Percentiles rank a stretch among this genome's conserved stretches.
These are phyloP conservation scores for Mycena galopus DNA, from an alignment of 768 basidiomycete species.

Conservation along the genomic window DNA sequence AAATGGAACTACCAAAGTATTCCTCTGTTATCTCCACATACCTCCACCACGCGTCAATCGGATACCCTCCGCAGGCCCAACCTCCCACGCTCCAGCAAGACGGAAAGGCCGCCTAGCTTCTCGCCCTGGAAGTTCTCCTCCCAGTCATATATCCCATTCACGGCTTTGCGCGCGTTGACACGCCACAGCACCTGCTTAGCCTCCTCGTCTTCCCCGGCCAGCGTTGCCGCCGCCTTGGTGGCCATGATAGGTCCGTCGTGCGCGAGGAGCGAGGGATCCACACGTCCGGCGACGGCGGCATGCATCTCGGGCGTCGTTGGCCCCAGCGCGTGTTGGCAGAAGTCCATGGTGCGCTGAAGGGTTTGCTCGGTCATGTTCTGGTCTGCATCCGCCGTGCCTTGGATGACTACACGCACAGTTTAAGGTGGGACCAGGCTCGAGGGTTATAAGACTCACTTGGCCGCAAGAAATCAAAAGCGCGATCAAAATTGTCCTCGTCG, in stretches of 20 bases:
- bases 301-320: conserved; percentile 16
- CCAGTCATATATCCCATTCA: conserved; percentile 13
- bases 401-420: neutral
- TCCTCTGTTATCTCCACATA: too few species aligned
- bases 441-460: conserved; percentile 36
- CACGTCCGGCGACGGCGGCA: neutral
- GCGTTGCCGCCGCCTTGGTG: neutral
- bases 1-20: too few species aligned
- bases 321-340: conserved; percentile 7
- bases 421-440: too few species aligned
- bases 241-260: neutral
- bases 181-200: conserved; percentile 8
- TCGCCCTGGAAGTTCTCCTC: conserved; percentile 4
- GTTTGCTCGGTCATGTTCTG: neutral
- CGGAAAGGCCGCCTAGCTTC: neutral
- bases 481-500: conserved; percentile 62
- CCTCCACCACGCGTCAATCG: too few species aligned
- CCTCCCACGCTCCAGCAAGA: neutral
- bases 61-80: neutral
- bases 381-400: conserved; percentile 14
- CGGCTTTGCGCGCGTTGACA: conserved; percentile 13
- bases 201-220: conserved; percentile 1
- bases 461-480: conserved; percentile 59
- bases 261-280: neutral
- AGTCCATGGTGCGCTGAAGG: conserved; percentile 6